phyloP scores from a whole-genome alignment of 495 filamentous ascomycete genomes.

The Aspergillus wentii region DNA sequence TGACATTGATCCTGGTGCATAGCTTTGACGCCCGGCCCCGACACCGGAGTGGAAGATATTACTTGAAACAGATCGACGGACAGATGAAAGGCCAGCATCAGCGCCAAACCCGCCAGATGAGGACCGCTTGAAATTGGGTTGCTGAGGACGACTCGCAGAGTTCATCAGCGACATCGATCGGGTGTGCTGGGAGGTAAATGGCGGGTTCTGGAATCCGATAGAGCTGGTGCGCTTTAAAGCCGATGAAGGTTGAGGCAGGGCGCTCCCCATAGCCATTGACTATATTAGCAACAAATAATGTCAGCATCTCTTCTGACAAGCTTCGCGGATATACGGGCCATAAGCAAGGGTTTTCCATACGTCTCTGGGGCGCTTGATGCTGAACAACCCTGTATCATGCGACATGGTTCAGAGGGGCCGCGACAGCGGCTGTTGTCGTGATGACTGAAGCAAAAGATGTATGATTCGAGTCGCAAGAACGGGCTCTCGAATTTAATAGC shows the following conservation, averaged over 20 bases:
- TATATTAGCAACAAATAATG: conserved; percentile 11
- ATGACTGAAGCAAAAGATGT: neutral
- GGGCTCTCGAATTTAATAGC: no score
- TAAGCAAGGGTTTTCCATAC: conserved; percentile 35
- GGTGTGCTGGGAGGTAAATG: conserved; percentile 62
- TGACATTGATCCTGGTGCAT: conserved; percentile 58
- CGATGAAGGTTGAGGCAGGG: conserved; percentile 89
- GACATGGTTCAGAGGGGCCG: conserved; percentile 53
- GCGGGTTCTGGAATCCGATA: conserved; percentile 59
- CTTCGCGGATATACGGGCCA: neutral
- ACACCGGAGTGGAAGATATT: conserved; percentile 62
- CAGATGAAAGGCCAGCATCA: conserved; percentile 75
- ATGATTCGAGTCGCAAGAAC: conserved; percentile 1
- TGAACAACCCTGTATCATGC: conserved; percentile 71
- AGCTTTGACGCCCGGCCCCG: conserved; percentile 60
- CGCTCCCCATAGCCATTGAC: conserved; percentile 58
- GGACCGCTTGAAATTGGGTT: conserved; percentile 78
- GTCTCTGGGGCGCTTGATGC: conserved; percentile 68
- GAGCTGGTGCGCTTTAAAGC: conserved; percentile 91
- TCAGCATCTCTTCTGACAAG: conserved; percentile 4
- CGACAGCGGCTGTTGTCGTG: conserved; percentile 19
- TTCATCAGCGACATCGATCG: conserved; percentile 82
- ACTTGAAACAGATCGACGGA: conserved; percentile 76
- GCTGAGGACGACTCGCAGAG: conserved; percentile 80
- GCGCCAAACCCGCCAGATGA: conserved; percentile 68